Base-by-base conservation (phyloP, 2,329 filamentous ascomycete species). In the Trichophyton mentagrophytes region DNA sequence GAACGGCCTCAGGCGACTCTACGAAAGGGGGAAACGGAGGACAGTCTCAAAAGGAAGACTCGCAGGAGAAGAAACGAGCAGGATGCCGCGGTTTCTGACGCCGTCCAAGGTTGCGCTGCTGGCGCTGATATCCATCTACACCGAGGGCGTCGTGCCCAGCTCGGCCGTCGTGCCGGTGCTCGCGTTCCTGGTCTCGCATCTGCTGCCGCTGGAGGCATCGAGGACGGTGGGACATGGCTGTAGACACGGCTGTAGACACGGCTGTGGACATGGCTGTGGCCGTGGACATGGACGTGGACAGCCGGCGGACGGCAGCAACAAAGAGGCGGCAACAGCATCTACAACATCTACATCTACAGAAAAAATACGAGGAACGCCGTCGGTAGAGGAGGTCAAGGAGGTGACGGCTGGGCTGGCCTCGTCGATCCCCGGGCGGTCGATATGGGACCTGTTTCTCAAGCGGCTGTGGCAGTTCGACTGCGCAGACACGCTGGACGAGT, bases 371-470 rank as follows among this genome's bases (percentile, higher is more conserved):
- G 36, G 17, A 3, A 17, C 42, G 11, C 67, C 75, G 15, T 69
- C 72, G n/a, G 74, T 79, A 47, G 63, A 71, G 22, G 76, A 76
- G 60, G 76, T 83, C 58, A 77, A 82, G 66, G 68, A 76, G 64
- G 72, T 76, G 3, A 73, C 80, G 3, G 72, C 74, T 22, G 60
- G 63, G 38, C 77, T 76, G 63, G 67, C 73, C 11, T 82, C 80
- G 1, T 78, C 73, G 7, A 75, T 89, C 61, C 87, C 90, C 0
- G 90, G 90, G 2, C 82, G 88, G 56, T 86, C 82, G n/a, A 75
- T 96, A n/a, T 93, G 91, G 84, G 90, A 97, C 69, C 77, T 87
- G 1, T 89, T 96, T 61, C 80, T 97, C 11, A 82, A 83, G 60
- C 86, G 85, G 64, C 77, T 97, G 25, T 97, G 93, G 92, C 80